Evolutionary conservation across 345 rosid species (phyloP), one percentile per base, ranked within the genome.

Genomic region (Aethionema arabicum): DNA sequence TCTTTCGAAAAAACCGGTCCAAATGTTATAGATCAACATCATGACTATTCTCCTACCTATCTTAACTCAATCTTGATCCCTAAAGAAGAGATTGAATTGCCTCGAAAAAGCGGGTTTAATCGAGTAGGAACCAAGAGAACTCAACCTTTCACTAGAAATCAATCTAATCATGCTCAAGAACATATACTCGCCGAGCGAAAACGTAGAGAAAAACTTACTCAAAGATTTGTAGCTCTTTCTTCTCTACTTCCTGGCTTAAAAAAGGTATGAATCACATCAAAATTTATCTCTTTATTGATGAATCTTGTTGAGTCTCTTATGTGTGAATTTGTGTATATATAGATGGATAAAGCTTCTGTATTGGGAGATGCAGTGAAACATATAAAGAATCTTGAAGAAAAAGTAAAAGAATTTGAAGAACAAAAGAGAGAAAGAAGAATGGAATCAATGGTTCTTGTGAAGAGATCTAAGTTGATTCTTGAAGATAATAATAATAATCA

Each of bases 271-370:
- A 15, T 16, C 32, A 56, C 57, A 29, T 39, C 31, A 33, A n/a
- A 37, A 15, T 33, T 41, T 30, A 41, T 33, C 40, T 32, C 37
- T 36, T 7, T 8, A 4, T 69, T 10, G 36, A 53, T 48, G 64
- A 67, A 2, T 82, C 27, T 29, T 52, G 32, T 32, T 33, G 7
- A 32, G 6, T 44, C 3, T 59, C 8, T 5, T 11, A 11, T 12
- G 8, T 59, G 32, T 33, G 11, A 0, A 6, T 11, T 52, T 42
- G 12, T 49, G 46, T 63, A 42, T 29, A 27, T 47, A 31, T 66
- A 92, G 98, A 85, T 72, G 93, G 98, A 92, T 69, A 92, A 92
- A 69, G 93, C 91, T 75, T 88, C 98, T 12, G 96, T 92, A 72
- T 86, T 92, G 60, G 91, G 88, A 40, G 98, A 85, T 76, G 79